Evolutionary conservation across 1,139 yeast genomes (phyloP), one percentile per base, ranked within the genome.

Genomic region (Debaryomycetaceae sp.): DNA sequence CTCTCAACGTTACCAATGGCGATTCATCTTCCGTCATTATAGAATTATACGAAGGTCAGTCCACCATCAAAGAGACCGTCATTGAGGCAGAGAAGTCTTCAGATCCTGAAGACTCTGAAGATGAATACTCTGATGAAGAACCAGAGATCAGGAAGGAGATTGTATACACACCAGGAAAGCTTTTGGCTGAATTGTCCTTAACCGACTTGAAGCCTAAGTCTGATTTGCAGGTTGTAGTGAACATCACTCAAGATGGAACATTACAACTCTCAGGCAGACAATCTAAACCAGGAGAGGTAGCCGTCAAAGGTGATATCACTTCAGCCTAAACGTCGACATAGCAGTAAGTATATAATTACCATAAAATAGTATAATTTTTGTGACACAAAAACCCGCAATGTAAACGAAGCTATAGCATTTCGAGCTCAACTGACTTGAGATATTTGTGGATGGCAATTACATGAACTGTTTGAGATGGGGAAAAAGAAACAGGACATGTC

Each of bases 181-280:
- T 82, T 60, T 77, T 95, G 55, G 96, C 91, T 51, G 88, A 87
- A 62, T 75, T 91, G 55, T 84, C 85, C 45, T 75, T 91, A 53
- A 81, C 83, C 65, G 89, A 82, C 57, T 84, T 84, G 59, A 76
- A 80, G 58, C 82, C 85, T 47, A 84, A 86, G 58, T 65, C 78
- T 53, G 73, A 76, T 59, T 78, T 91, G 55, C 97, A 93, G 71
- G 83, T 91, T 45, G 79, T 81, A 55, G 80, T 91, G 56, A 90
- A 87, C 75, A 83, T 93, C 59, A 84, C 89, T 58, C 87, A 82
- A 63, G 95, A 88, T 47, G 91, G 95, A 58, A 79, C 81, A 57
- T 78, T 93, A 60, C 88, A 84, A 62, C 81, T 90, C 51, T 80
- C 88, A 53, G 96, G 89, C 44, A 84, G 97, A 68, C 93, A 85